Conservation (phyloP, 140 eudicot species). For the Bidens hawaiensis region DNA sequence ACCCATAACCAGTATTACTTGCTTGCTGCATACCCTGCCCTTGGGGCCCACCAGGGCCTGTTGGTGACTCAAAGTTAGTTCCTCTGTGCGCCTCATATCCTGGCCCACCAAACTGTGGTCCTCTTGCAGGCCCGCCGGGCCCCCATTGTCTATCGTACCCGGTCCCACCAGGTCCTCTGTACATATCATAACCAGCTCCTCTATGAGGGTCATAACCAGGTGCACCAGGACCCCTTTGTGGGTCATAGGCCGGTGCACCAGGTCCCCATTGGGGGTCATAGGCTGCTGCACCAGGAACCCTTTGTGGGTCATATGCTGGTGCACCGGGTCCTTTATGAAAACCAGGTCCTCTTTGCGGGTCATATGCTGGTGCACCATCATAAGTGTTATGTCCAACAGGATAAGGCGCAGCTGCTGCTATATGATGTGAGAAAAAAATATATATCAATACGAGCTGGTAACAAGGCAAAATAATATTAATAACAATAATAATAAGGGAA, state of each 20-base stretch:
- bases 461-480: neutral
- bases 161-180: constrained; percentile 38
- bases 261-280: constrained; percentile 36
- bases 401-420: constrained; percentile 49
- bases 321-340: constrained; percentile 32
- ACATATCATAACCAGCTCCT: constrained; percentile 38
- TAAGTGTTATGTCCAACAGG: constrained; percentile 46
- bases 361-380: constrained; percentile 24
- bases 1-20: constrained; percentile 34
- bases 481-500: neutral
- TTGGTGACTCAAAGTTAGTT: constrained; percentile 28
- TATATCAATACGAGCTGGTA: neutral
- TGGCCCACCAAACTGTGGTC: constrained; percentile 25
- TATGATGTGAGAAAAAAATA: neutral
- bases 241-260: constrained; percentile 28
- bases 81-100: constrained; percentile 41
- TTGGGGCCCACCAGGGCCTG: constrained; percentile 24
- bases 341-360: constrained; percentile 24
- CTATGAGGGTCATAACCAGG: constrained; percentile 35
- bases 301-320: constrained; percentile 37
- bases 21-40: constrained; percentile 23
- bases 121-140: constrained; percentile 34
- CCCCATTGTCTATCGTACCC: constrained; percentile 32
- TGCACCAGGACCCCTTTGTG: constrained; percentile 37
- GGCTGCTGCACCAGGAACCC: constrained; percentile 37